These are phyloP conservation scores for Rusavskia elegans DNA, from an alignment of 495 filamentous ascomycete species.

Conservation along the genomic window DNA sequence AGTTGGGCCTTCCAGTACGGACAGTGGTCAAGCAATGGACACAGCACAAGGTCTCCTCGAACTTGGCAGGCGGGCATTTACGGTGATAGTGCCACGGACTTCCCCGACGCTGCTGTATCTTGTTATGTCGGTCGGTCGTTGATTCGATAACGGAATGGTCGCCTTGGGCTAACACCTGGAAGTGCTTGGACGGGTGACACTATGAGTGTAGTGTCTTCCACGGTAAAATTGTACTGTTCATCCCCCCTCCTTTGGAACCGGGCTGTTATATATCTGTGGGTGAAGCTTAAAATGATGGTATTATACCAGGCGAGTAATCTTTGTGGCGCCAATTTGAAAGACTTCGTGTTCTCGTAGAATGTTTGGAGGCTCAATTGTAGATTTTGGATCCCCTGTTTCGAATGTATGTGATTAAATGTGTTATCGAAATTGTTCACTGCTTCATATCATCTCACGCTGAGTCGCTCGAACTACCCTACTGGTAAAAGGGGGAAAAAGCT, in stretches of 20 bases:
- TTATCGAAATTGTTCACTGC: no score
- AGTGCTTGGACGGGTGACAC: background rate
- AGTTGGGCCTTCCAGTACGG: constrained; percentile 5
- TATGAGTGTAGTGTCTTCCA: background rate
- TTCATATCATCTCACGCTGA: no score
- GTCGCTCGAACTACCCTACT: no score
- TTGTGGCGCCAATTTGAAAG: no score
- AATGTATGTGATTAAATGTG: no score
- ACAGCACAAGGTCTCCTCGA: background rate
- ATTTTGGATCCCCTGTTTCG: no score
- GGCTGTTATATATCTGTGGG: background rate
- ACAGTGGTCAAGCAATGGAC: background rate
- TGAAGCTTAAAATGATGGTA: background rate
- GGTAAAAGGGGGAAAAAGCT: no score
- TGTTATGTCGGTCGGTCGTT: background rate
- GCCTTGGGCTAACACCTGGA: background rate
- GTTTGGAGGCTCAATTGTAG: no score
- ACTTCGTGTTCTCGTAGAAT: no score
- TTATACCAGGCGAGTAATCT: background rate
- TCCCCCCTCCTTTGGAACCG: background rate
- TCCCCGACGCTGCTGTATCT: background rate
- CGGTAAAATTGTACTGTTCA: background rate
- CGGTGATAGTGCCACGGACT: background rate
- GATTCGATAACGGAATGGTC: background rate
- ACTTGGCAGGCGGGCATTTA: background rate